Base-by-base conservation (phyloP, 148 eudicot genomes). In the Polygonum aviculare region DNA sequence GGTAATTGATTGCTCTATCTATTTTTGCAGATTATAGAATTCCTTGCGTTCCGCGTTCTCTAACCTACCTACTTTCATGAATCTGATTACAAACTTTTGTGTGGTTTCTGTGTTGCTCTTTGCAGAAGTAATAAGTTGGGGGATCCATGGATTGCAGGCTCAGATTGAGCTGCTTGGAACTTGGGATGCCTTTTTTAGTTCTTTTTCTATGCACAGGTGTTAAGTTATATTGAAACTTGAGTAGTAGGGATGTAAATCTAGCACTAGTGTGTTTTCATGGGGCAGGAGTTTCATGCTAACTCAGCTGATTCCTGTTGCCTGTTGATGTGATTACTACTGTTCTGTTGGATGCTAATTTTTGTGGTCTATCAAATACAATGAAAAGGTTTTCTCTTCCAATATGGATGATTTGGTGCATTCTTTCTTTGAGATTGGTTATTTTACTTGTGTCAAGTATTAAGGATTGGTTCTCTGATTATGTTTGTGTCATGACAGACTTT, bases 1-100 rank as follows among this genome's bases (percentile, higher is more conserved):
- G 83, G 86, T 83, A 63, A 70, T 21, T 76, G 72, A 70, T 21
- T 76, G 19, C 12, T 48, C 51, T 31, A 49, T 60, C 63, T 15
- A 36, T 14, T 76, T 15, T 2, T 57, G 47, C 50, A 26, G 50
- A 2, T n/a, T 65, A 65, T 31, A 54, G 31, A 26, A 54, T 22
- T 55, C 60, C 60, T 55, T 26, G 22, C 35, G 62, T 22, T 21
- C 39, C 31, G 69, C 18, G 31, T 4, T 12, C 69, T 35, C 15
- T 14, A 26, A 21, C 12, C 55, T 51, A 15, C 35, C 22, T 44
- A 12, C 38, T 5, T 54, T n/a, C 60, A n/a, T n/a, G 59, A 54
- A 4, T 54, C 7, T 54, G 67, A 22, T 26, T 60, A 60, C 38
- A 2, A 9, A 26, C 69, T 6, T 7, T 1, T 60, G 2, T 10